A percentile compares a stretch with the other conserved stretches of the same genome.
Evolutionary conservation across 1,284 basidiomycete species (phyloP).

Genomic region (Leccinum pachyderme): DNA sequence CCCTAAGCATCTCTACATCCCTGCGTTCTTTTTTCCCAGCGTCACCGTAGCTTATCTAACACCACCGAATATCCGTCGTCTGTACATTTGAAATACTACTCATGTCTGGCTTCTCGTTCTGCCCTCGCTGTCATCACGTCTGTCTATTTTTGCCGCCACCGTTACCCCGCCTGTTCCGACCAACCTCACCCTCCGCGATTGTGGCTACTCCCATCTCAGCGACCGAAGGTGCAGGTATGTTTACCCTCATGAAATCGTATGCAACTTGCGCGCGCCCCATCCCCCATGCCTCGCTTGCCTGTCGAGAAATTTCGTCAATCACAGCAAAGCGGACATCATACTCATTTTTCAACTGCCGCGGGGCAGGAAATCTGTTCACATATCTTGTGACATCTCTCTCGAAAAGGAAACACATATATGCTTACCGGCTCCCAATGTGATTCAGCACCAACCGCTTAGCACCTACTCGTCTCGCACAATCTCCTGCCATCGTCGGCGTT

Average conservation of each 20-base stretch:
- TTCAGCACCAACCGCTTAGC: slow-evolving; percentile 76
- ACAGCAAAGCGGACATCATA: slow-evolving; percentile 42
- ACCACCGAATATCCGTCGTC: neutral
- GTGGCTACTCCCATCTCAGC: neutral
- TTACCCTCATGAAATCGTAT: slow-evolving; percentile 65
- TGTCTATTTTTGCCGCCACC: neutral
- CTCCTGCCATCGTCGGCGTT: slow-evolving; percentile 79
- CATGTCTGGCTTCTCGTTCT: neutral
- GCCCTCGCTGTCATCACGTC: slow-evolving; percentile 1
- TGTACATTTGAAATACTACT: neutral
- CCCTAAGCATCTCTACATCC: slow-evolving; percentile 1
- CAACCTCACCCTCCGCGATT: neutral
- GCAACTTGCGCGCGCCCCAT: slow-evolving; percentile 51
- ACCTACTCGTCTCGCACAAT: slow-evolving; percentile 65
- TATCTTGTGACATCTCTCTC: slow-evolving; percentile 14
- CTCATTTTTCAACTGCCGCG: slow-evolving; percentile 40
- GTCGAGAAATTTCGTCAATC: slow-evolving; percentile 63
- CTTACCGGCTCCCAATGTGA: slow-evolving; percentile 77
- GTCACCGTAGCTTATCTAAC: neutral
- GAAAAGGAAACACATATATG: slow-evolving; percentile 20
- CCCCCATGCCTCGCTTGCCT: slow-evolving; percentile 61
- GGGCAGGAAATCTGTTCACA: slow-evolving; percentile 45
- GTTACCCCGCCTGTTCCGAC: neutral
- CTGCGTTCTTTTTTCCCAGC: slow-evolving; percentile 14
- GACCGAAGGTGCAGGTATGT: slow-evolving; percentile 38